A percentile compares a stretch with the other conserved stretches of the same genome.
These are phyloP conservation scores for Magnusiomyces ingens DNA, from an alignment of 1,139 yeast species.

Conservation along the genomic window DNA sequence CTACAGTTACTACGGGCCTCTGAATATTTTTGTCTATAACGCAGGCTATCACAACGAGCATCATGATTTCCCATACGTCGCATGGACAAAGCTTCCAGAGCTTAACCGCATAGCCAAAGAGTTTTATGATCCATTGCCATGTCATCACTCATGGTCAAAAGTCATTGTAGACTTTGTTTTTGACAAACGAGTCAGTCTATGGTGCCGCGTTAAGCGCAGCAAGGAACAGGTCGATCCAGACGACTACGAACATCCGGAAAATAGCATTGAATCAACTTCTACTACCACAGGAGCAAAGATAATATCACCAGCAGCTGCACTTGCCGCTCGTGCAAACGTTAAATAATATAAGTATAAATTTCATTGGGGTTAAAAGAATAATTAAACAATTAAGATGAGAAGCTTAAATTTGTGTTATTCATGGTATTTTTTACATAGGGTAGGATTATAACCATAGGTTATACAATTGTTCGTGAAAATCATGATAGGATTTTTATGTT, in stretches of 20 bases:
- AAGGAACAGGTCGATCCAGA: slow-evolving; percentile 19
- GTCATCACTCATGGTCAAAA: slow-evolving; percentile 70
- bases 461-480: slow-evolving; percentile 2
- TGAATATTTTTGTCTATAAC: slow-evolving; percentile 77
- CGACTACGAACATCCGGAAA: slow-evolving; percentile 16
- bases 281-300: not conserved
- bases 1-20: slow-evolving; percentile 77
- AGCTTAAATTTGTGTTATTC: not conserved
- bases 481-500: not conserved
- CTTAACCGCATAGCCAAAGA: slow-evolving; percentile 66
- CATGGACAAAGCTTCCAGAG: slow-evolving; percentile 76
- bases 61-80: slow-evolving; percentile 89
- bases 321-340: not conserved
- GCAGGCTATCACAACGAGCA: slow-evolving; percentile 94
- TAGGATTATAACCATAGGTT: slow-evolving; percentile 2
- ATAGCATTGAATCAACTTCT: not conserved
- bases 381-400: not conserved
- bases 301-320: not conserved
- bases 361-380: not conserved
- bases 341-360: not conserved
- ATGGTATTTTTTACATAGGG: not conserved
- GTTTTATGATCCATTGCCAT: slow-evolving; percentile 76
- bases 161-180: slow-evolving; percentile 68
- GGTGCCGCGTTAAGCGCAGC: slow-evolving; percentile 70
- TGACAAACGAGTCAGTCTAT: slow-evolving; percentile 60